Percentiles rank a stretch among this genome's conserved stretches.
Conservation (phyloP, 495 filamentous ascomycete species). For the Neurospora tetrasperma region DNA sequence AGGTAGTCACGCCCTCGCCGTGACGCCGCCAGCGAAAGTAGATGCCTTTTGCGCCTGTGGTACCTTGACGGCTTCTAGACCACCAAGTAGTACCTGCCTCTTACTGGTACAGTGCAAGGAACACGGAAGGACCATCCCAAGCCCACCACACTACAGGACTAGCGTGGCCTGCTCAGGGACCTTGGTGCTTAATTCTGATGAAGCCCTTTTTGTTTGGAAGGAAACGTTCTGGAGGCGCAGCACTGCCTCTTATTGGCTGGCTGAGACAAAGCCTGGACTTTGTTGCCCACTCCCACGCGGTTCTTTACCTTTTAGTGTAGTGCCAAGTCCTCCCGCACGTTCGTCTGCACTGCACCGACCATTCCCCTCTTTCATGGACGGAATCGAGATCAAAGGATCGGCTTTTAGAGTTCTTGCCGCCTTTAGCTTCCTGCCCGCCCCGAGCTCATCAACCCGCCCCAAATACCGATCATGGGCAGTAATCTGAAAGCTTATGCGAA, state of each 20-base stretch:
- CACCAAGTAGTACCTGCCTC: not conserved
- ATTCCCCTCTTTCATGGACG: not conserved
- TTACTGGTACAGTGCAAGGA: not conserved
- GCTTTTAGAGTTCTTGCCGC: not conserved
- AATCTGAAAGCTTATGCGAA: not conserved
- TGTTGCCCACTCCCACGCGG: not conserved
- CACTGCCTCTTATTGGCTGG: constrained; percentile 15
- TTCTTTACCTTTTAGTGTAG: not conserved
- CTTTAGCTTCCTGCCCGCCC: not conserved
- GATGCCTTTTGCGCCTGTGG: not conserved
- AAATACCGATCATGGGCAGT: not conserved
- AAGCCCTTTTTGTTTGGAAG: constrained; percentile 12
- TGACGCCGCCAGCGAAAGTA: not conserved
- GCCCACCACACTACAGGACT: not conserved
- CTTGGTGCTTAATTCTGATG: constrained; percentile 2
- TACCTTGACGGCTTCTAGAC: not conserved
- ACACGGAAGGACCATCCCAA: constrained; percentile 6
- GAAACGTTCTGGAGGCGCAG: constrained; percentile 20
- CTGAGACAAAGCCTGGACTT: constrained; percentile 8
- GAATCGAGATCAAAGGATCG: not conserved
- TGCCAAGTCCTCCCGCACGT: not conserved
- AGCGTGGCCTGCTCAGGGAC: constrained; percentile 4
- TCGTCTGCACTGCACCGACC: not conserved
- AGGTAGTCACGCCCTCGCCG: not conserved
- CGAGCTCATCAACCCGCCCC: not conserved